A percentile compares a stretch with the other conserved stretches of the same genome.
These are phyloP conservation scores for Solanum corneliomulleri DNA, from an alignment of 257 asterid species.

Conservation along the genomic window DNA sequence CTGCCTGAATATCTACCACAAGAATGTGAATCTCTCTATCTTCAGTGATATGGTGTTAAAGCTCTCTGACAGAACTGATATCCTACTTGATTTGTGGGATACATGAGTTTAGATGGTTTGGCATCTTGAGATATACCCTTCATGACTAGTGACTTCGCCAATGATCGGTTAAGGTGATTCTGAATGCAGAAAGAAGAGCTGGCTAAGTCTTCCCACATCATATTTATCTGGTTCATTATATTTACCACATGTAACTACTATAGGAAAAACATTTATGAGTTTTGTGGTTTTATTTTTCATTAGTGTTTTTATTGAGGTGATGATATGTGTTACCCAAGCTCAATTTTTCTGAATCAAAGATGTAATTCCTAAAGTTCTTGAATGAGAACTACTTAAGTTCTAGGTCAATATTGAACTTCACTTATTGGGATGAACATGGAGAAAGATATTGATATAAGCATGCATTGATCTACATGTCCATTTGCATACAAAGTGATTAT, in stretches of 20 bases:
- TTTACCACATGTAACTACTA: neutral
- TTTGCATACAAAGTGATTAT: neutral
- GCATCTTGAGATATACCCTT: neutral
- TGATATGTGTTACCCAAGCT: neutral
- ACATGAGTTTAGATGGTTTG: neutral
- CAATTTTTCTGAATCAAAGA: neutral
- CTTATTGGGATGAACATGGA: neutral
- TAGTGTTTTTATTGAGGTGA: neutral
- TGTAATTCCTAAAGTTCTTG: neutral
- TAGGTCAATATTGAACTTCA: neutral
- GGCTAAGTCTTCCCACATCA: neutral
- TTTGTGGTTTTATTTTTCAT: neutral
- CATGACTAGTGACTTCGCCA: neutral
- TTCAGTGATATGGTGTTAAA: neutral
- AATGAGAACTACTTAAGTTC: neutral
- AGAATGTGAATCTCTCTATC: neutral
- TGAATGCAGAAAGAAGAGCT: neutral
- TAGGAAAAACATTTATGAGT: neutral
- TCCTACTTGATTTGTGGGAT: neutral
- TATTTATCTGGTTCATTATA: neutral
- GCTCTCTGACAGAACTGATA: neutral
- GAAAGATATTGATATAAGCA: neutral
- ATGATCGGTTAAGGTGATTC: neutral
- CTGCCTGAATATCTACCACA: neutral
- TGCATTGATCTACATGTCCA: neutral